phyloP scores from a whole-genome alignment of 768 basidiomycete species.

The Leccinum aurantiacum region DNA sequence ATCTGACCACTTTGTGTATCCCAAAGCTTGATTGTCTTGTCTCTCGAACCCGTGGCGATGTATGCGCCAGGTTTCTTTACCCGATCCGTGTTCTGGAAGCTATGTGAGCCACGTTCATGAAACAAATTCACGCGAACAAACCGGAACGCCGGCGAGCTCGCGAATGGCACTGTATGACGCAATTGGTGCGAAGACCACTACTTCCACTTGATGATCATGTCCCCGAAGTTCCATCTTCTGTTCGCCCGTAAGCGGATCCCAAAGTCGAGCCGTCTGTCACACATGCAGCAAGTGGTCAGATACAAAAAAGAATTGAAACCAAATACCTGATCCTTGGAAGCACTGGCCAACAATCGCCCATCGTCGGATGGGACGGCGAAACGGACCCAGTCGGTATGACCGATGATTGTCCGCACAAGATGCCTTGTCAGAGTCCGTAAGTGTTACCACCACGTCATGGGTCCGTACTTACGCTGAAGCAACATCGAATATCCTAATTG shows the following conservation, averaged over 20 bases:
- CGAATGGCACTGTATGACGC: constrained; percentile 74
- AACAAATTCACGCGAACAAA: constrained; percentile 35
- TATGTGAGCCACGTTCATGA: constrained; percentile 4
- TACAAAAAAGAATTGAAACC: not conserved
- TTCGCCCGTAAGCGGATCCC: constrained; percentile 72
- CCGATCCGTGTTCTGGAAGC: constrained; percentile 48
- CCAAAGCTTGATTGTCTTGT: constrained; percentile 93
- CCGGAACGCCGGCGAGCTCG: constrained; percentile 71
- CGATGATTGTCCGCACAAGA: constrained; percentile 69
- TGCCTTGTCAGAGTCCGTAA: constrained; percentile 45
- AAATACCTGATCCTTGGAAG: constrained; percentile 84
- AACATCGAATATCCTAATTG: constrained; percentile 85
- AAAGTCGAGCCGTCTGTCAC: constrained; percentile 70
- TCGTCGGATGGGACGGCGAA: constrained; percentile 65
- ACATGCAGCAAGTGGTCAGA: not conserved
- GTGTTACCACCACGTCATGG: constrained; percentile 1
- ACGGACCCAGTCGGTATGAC: constrained; percentile 88
- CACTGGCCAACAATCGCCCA: constrained; percentile 72
- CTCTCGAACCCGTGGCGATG: constrained; percentile 81
- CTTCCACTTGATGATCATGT: constrained; percentile 85
- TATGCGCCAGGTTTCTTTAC: constrained; percentile 55
- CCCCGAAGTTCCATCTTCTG: constrained; percentile 82
- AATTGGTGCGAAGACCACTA: constrained; percentile 76
- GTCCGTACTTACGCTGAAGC: constrained; percentile 66
- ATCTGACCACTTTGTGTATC: constrained; percentile 82